Base-by-base conservation (phyloP, 495 filamentous ascomycete species). In the Xanthoparmelia taractica region DNA sequence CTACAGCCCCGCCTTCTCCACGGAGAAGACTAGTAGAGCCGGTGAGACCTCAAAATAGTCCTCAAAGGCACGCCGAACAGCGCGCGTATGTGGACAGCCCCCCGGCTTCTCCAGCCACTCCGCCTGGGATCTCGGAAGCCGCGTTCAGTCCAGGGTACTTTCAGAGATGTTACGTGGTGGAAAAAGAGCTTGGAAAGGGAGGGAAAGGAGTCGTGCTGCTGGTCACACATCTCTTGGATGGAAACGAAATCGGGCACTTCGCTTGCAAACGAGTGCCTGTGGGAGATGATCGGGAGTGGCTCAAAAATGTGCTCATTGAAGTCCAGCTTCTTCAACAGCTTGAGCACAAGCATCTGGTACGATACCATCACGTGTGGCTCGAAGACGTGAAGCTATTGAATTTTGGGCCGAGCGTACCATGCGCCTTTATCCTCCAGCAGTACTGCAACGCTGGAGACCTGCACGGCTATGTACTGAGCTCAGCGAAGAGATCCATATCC, bases 211-310 rank as follows among this genome's bases (percentile, higher is more conserved):
- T 97, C 41, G 94, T 98, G 2, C 70, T 98, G 61, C 80, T 97
- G 15, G 95, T 98, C 15, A 85, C 86, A 54, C 94, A 98, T 76
- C 77, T 96, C 60, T 80, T 98, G 58, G 94, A 96, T 72, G 85
- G 89, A 10, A 91, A 96, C 40, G 80, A 84, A 18, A 83, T 97
- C 8, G 94, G 88, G 1, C 83, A 96, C 61, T 98, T 96, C 74
- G 94, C 94, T 31, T 98, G 94, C 79, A 98, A 98, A 73, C 84
- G 94, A 43, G 91, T 98, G 1, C 95, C 94, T 6, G 94, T 98
- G 18, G 90, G 94, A 29, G 87, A 98, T 70, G 91, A 97, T 67
- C 94, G 96, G 68, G 85, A 89, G 62, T 98, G 94, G 94, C 75
- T 98, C 23, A 89, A 95, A 71, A 97, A 96, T 67, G 89, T 97